Conservation (phyloP, 2,329 filamentous ascomycete species). For the Thelonectria discophora region DNA sequence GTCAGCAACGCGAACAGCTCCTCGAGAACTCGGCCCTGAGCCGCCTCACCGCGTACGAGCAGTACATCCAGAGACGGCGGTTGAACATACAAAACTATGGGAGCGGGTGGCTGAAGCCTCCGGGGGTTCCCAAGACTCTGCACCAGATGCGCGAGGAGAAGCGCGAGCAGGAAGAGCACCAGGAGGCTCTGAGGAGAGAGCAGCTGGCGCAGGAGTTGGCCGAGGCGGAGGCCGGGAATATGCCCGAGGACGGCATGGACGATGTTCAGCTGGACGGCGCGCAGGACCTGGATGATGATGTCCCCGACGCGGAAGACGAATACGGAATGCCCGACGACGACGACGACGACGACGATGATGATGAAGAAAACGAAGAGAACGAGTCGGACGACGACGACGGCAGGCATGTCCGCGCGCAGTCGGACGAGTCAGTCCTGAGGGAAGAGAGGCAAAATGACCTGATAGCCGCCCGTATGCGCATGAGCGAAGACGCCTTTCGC, state of each 20-base stretch:
- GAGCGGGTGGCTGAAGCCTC: constrained; percentile 88
- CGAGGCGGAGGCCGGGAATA: constrained; percentile 63
- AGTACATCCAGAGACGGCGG: constrained; percentile 78
- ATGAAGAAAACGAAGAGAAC: constrained; percentile 50
- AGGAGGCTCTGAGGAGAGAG: constrained; percentile 76
- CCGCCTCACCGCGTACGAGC: constrained; percentile 79
- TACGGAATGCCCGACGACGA: constrained; percentile 60
- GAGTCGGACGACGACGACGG: constrained; percentile 53
- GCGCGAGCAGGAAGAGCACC: constrained; percentile 86
- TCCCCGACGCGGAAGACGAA: constrained; percentile 71
- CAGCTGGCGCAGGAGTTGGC: constrained; percentile 78
- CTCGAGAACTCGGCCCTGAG: constrained; percentile 71
- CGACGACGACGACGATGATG: constrained; percentile 54
- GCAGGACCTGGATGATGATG: constrained; percentile 75
- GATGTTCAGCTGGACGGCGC: constrained; percentile 65
- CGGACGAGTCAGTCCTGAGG: constrained; percentile 51
- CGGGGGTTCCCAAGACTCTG: constrained; percentile 87
- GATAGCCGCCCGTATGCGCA: constrained; percentile 60
- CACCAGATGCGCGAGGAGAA: constrained; percentile 91
- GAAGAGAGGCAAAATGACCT: constrained; percentile 59
- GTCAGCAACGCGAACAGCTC: constrained; percentile 55
- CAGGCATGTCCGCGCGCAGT: constrained; percentile 50
- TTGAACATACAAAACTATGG: constrained; percentile 87
- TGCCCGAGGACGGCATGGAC: constrained; percentile 59
- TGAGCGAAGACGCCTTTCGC: constrained; percentile 69